Evolutionary conservation across 176 grass and related monocot genomes (phyloP).

Genomic region (Phoenix roebelenii): DNA sequence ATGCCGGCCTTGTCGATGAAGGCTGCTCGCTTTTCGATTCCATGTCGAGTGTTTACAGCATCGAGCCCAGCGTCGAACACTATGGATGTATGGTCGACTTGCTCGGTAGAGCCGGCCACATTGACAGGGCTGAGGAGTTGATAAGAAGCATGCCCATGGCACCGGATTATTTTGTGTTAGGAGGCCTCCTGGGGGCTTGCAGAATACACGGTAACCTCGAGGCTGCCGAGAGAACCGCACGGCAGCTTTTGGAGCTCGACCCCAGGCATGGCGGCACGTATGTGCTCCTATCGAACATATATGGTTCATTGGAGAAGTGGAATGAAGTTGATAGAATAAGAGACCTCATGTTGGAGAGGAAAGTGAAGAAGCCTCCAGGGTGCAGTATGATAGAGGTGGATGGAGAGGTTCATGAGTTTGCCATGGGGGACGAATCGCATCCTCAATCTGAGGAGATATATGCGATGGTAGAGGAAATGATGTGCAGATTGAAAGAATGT

Average conservation of each 20-base stretch:
- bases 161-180: slow-evolving; percentile 10
- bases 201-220: slow-evolving; percentile 4
- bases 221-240: slow-evolving; percentile 4
- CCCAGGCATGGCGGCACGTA: not conserved
- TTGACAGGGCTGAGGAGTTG: slow-evolving; percentile 7
- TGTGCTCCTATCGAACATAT: slow-evolving; percentile 13
- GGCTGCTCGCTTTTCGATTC: slow-evolving; percentile 11
- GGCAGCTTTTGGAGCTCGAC: slow-evolving; percentile 7
- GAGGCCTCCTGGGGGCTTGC: slow-evolving; percentile 7
- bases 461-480: slow-evolving; percentile 7
- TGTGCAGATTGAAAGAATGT: not conserved
- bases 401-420: slow-evolving; percentile 13
- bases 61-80: slow-evolving; percentile 13
- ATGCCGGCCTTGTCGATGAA: slow-evolving; percentile 7
- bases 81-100: slow-evolving; percentile 17
- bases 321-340: slow-evolving; percentile 7
- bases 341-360: slow-evolving; percentile 2
- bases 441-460: slow-evolving; percentile 10
- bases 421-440: slow-evolving; percentile 9
- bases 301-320: slow-evolving; percentile 10
- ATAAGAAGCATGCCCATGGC: slow-evolving; percentile 12
- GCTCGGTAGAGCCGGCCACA: slow-evolving; percentile 5
- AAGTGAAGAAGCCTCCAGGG: slow-evolving; percentile 11
- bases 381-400: slow-evolving; percentile 19
- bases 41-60: slow-evolving; percentile 1